Base-by-base conservation (phyloP, 768 basidiomycete species). In the Suillus placidus region DNA sequence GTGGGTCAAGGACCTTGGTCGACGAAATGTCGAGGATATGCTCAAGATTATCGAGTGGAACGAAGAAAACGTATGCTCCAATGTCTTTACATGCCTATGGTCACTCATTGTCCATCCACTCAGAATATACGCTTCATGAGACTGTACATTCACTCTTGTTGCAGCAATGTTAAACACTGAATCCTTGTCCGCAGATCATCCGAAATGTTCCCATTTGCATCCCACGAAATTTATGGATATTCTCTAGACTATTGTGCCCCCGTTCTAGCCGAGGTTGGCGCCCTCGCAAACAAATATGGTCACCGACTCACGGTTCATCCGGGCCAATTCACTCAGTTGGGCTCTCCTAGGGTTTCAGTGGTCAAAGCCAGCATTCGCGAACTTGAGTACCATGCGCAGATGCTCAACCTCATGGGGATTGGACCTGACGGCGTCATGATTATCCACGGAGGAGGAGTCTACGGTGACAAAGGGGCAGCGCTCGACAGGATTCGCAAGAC, bases 151-250 rank as follows among this genome's bases (percentile, higher is more conserved):
- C 55, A 26, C 61, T 49, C 37, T n/a, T 35, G 3, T 56, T 35
- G n/a, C 34, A 56, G 55, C 34, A 13, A 35, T 35, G 2, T 56
- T 7, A 56, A 35, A 35, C 34, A 20, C 34, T 56, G 55, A 56
- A 34, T 58, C 67, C 38, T 52, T 34, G 42, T 30, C n/a, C 32
- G 4, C 52, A 76, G 76, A 6, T 95, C 94, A 0, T 94, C 93
- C 9, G 93, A 95, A 68, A 89, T 97, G 86, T 97, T 97, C 77
- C 95, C 95, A 1, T 97, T 91, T 71, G 94, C 95, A 0, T 92
- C 91, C 1, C 96, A 98, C 69, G 81, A 78, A 20, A 82, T 81
- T 23, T 86, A 94, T 71, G 94, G 94, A 0, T 97, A 98, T 75
- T 84, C 87, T 18, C 83, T 98, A 32, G 84, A 86, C 9, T 95